A percentile compares a stretch with the other conserved stretches of the same genome.
Conservation (phyloP, 1,284 basidiomycete genomes). For the Tranzscheliella williamsii region DNA sequence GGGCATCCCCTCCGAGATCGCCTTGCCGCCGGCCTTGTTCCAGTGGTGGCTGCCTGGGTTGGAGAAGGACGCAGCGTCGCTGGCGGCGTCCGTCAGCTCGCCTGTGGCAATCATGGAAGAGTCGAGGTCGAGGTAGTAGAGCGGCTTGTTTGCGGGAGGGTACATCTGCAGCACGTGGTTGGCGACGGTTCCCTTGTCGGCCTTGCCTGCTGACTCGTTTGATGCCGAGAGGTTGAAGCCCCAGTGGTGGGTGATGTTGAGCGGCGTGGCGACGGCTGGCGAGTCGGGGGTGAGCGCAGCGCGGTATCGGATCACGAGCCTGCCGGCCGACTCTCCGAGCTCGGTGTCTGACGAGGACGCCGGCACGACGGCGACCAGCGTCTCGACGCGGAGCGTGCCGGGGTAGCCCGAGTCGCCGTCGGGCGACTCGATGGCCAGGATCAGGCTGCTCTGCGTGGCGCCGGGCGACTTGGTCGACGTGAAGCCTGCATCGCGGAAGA, state of each 20-base stretch:
- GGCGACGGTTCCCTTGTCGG: constrained; percentile 30
- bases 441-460: constrained; percentile 20
- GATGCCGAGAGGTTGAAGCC: constrained; percentile 51
- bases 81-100: constrained; percentile 11
- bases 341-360: constrained; percentile 6
- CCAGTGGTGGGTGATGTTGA: constrained; percentile 60
- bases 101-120: constrained; percentile 38
- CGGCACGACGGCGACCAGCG: constrained; percentile 32
- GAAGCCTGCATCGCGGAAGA: constrained; percentile 23
- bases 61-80: constrained; percentile 15
- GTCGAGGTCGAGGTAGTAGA: constrained; percentile 45
- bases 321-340: constrained; percentile 35
- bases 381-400: constrained; percentile 48
- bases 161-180: constrained; percentile 44
- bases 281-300: constrained; percentile 32
- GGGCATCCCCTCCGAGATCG: constrained; percentile 21
- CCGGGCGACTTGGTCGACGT: constrained; percentile 17
- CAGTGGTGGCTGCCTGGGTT: constrained; percentile 35
- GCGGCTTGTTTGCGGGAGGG: constrained; percentile 9
- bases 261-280: constrained; percentile 41
- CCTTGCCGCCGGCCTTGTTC: constrained; percentile 27
- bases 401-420: constrained; percentile 52
- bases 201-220: constrained; percentile 7
- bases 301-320: constrained; percentile 46
- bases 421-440: constrained; percentile 44